phyloP scores from a whole-genome alignment of 2,329 filamentous ascomycete species.

The Stachybotrys chartarum region DNA sequence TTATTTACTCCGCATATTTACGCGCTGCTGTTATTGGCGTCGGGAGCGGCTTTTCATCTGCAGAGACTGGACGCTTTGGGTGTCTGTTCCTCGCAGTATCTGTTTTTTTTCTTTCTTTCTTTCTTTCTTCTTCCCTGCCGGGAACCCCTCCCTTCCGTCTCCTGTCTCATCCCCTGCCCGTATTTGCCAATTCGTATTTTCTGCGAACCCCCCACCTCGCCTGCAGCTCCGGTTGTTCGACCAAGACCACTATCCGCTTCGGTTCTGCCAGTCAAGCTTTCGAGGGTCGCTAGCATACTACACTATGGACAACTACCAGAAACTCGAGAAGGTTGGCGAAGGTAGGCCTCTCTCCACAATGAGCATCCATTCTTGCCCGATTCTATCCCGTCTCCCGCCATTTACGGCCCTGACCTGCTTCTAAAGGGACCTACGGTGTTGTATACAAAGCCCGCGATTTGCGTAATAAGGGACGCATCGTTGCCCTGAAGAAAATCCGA shows the following conservation, averaged over 20 bases:
- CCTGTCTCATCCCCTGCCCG: no score
- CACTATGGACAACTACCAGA: constrained; percentile 90
- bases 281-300: constrained; percentile 4
- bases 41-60: neutral
- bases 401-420: constrained; percentile 1
- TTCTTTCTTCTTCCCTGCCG: neutral
- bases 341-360: constrained; percentile 44
- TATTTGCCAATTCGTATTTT: no score
- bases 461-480: constrained; percentile 72
- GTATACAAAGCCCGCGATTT: constrained; percentile 93
- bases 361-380: neutral
- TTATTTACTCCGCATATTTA: neutral
- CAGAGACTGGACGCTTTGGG: no score
- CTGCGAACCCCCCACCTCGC: neutral
- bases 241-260: neutral
- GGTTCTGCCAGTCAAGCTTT: neutral
- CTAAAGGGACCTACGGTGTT: constrained; percentile 80
- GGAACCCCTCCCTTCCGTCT: neutral
- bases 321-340: constrained; percentile 94
- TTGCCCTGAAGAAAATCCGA: constrained; percentile 91
- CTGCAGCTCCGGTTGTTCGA: neutral
- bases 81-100: neutral
- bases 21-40: neutral
- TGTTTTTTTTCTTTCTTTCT: no score
- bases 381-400: constrained; percentile 2